Conservation (phyloP, 2,329 filamentous ascomycete genomes). For the Torrubiella hemipterigena region DNA sequence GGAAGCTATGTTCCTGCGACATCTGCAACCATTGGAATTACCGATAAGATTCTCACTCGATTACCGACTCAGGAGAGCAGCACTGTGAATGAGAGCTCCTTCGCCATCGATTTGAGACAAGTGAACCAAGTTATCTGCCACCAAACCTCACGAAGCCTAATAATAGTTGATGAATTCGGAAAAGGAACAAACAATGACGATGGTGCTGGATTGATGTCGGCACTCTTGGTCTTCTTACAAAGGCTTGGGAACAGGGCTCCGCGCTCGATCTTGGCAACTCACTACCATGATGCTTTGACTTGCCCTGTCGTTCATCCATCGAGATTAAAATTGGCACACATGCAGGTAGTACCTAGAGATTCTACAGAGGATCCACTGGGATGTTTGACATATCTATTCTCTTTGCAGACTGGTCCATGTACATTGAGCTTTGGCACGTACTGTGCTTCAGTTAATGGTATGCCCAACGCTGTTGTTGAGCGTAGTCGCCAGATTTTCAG, state of each 20-base stretch:
- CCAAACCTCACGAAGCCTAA: constrained; percentile 62
- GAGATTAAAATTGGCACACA: constrained; percentile 56
- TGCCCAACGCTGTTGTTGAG: constrained; percentile 58
- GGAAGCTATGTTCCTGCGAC: constrained; percentile 85
- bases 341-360: constrained; percentile 61
- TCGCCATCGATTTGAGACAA: constrained; percentile 75
- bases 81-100: constrained; percentile 47
- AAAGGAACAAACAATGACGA: constrained; percentile 49
- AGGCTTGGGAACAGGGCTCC: constrained; percentile 32
- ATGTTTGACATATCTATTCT: constrained; percentile 72
- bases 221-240: constrained; percentile 45
- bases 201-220: constrained; percentile 45
- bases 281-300: constrained; percentile 53
- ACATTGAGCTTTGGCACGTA: constrained; percentile 73
- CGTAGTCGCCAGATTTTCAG: constrained; percentile 57
- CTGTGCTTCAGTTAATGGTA: constrained; percentile 80
- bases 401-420: constrained; percentile 53
- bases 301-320: no score
- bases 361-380: no score
- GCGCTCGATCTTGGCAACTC: constrained; percentile 49
- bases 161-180: constrained; percentile 89
- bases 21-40: constrained; percentile 66
- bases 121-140: constrained; percentile 65
- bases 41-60: constrained; percentile 83
- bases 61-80: constrained; percentile 63